These are phyloP conservation scores for Chlorella sp. DNA, from an alignment of 139 green algal species.

Conservation along the genomic window DNA sequence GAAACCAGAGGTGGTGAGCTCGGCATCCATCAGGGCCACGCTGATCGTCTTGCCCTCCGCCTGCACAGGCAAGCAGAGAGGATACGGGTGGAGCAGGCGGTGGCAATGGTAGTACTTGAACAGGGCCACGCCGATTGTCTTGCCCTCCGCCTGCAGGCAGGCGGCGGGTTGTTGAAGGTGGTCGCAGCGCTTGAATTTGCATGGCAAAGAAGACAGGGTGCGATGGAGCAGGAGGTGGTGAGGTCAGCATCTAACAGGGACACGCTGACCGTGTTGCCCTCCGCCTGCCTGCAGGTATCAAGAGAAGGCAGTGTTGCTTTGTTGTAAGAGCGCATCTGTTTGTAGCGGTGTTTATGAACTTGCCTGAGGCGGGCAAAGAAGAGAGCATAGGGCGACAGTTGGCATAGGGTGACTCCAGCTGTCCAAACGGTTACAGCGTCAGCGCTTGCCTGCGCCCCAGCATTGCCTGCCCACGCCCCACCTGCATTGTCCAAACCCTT, in stretches of 20 bases:
- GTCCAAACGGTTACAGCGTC: too few relatives aligned
- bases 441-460: not conserved
- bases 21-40: constrained; percentile 7
- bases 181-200: too few relatives aligned
- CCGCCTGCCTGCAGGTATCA: too few relatives aligned
- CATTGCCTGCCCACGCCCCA: not conserved
- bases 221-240: constrained; percentile 23
- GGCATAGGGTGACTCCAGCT: too few relatives aligned
- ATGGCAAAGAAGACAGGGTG: constrained; percentile 10
- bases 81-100: too few relatives aligned
- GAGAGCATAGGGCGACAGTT: not conserved
- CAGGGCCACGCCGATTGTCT: too few relatives aligned
- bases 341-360: too few relatives aligned
- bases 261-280: constrained; percentile 9
- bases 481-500: not conserved
- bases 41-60: not conserved
- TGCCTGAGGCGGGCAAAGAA: not conserved
- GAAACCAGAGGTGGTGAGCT: constrained; percentile 26
- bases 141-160: too few relatives aligned
- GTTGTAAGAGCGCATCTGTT: too few relatives aligned
- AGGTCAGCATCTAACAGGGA: constrained; percentile 10
- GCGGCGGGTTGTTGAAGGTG: too few relatives aligned
- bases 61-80: constrained; percentile 10
- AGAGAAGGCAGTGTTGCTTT: too few relatives aligned
- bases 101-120: too few relatives aligned